phyloP scores from a whole-genome alignment of 2,329 filamentous ascomycete species.

The Ascocoryne sarcoides region DNA sequence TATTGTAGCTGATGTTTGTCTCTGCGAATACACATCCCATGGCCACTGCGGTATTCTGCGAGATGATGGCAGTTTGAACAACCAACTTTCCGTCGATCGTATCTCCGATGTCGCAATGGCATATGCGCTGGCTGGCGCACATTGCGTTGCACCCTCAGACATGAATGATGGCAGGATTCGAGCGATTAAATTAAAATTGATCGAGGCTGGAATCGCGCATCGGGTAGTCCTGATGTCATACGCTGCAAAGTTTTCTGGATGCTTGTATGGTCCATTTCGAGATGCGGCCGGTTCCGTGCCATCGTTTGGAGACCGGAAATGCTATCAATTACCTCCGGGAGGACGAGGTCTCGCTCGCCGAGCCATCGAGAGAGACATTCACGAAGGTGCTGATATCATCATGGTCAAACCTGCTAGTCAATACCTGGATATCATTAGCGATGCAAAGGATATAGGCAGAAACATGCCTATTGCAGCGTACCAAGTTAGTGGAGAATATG shows the following conservation, averaged over 20 bases:
- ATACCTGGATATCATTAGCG: slow-evolving; percentile 95
- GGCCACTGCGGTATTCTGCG: slow-evolving; percentile 94
- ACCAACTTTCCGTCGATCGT: slow-evolving; percentile 83
- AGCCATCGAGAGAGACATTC: slow-evolving; percentile 82
- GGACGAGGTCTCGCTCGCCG: slow-evolving; percentile 85
- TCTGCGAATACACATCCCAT: slow-evolving; percentile 98
- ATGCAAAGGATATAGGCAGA: slow-evolving; percentile 87
- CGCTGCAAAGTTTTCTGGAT: slow-evolving; percentile 94
- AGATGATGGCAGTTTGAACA: slow-evolving; percentile 89
- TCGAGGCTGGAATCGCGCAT: slow-evolving; percentile 89
- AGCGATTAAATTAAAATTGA: slow-evolving; percentile 95
- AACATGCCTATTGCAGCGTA: slow-evolving; percentile 93
- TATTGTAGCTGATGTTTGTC: slow-evolving; percentile 85
- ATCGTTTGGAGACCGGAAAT: slow-evolving; percentile 87
- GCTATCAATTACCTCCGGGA: slow-evolving; percentile 92
- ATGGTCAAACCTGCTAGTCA: slow-evolving; percentile 98
- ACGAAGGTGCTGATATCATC: slow-evolving; percentile 92
- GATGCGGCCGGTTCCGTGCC: slow-evolving; percentile 88
- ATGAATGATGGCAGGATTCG: slow-evolving; percentile 99
- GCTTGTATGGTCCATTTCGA: slow-evolving; percentile 92
- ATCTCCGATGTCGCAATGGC: slow-evolving; percentile 97
- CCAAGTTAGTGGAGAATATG: slow-evolving; percentile 93
- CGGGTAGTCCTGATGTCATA: slow-evolving; percentile 94
- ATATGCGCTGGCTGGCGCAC: slow-evolving; percentile 90
- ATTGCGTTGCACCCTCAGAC: slow-evolving; percentile 94